Evolutionary conservation across 108 stramenopile species (phyloP).

Genomic region (Epipyxis sp.): DNA sequence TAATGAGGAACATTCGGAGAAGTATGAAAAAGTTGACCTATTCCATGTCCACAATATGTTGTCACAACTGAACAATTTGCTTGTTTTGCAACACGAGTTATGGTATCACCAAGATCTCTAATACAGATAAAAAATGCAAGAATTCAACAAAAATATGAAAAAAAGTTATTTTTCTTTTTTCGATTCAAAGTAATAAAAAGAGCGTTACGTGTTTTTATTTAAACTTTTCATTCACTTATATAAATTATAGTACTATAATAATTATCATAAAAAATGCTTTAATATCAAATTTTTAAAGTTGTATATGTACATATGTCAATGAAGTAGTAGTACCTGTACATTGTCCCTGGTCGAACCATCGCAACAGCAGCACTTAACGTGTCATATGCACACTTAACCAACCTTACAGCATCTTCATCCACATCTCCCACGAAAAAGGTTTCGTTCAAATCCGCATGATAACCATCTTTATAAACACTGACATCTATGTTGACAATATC

Average conservation of each 20-base stretch:
- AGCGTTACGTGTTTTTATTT: too few species aligned
- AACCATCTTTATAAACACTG: conserved; percentile 45
- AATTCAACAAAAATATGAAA: too few species aligned
- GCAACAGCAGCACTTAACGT: conserved; percentile 43
- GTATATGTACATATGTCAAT: background rate
- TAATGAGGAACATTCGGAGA: conserved; percentile 55
- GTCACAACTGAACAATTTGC: conserved; percentile 45
- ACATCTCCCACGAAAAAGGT: conserved; percentile 53
- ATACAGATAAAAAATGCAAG: too few species aligned
- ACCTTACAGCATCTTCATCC: conserved; percentile 36
- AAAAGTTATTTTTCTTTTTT: too few species aligned
- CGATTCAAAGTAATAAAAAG: too few species aligned
- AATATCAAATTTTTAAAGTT: too few species aligned
- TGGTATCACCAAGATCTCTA: conserved; percentile 42
- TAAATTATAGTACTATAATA: too few species aligned
- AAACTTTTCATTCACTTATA: too few species aligned
- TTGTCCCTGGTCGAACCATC: conserved; percentile 47
- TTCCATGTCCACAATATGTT: conserved; percentile 58
- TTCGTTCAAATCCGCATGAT: conserved; percentile 57
- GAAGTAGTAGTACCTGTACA: conserved; percentile 38
- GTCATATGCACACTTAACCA: conserved; percentile 50
- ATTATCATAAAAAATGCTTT: too few species aligned
- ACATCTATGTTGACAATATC: conserved; percentile 57
- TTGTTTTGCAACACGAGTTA: conserved; percentile 31
- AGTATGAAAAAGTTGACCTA: conserved; percentile 56